These are phyloP conservation scores for Rosellinia necatrix DNA, from an alignment of 2,329 filamentous ascomycete species.

Conservation along the genomic window DNA sequence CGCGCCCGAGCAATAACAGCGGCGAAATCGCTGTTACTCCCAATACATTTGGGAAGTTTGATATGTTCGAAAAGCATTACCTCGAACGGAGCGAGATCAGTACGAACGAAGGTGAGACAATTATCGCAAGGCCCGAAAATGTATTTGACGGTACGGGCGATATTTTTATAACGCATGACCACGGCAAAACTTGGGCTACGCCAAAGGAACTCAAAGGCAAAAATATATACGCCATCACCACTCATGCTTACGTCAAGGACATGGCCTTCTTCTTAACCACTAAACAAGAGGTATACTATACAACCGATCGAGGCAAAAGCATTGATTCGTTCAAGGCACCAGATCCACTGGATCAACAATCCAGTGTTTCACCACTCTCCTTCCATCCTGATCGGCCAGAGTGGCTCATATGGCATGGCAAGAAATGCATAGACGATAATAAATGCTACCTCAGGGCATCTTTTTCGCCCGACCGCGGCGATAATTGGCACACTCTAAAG, in stretches of 20 bases:
- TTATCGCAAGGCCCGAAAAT: conserved; percentile 58
- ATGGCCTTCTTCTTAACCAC: conserved; percentile 83
- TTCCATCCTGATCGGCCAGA: conserved; percentile 88
- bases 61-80: conserved; percentile 66
- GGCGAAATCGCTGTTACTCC: conserved; percentile 69
- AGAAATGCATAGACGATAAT: conserved; percentile 64
- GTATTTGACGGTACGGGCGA: conserved; percentile 55
- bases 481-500: conserved; percentile 75
- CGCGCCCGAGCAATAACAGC: conserved; percentile 55
- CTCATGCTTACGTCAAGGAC: conserved; percentile 82
- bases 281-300: conserved; percentile 72
- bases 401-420: conserved; percentile 90
- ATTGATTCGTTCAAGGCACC: conserved; percentile 77
- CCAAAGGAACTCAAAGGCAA: conserved; percentile 68
- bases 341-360: conserved; percentile 48
- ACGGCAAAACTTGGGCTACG: conserved; percentile 82
- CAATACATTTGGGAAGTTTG: conserved; percentile 65
- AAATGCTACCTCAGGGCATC: conserved; percentile 76
- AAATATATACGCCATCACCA: conserved; percentile 71
- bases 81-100: conserved; percentile 75
- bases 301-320: conserved; percentile 74
- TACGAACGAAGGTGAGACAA: conserved; percentile 71
- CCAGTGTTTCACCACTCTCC: conserved; percentile 55
- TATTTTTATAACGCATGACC: conserved; percentile 78
- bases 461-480: conserved; percentile 77